Evolutionary conservation across 2,329 filamentous ascomycete species (phyloP), one percentile per base, ranked within the genome.

Genomic region (Xylariaceae sp.): DNA sequence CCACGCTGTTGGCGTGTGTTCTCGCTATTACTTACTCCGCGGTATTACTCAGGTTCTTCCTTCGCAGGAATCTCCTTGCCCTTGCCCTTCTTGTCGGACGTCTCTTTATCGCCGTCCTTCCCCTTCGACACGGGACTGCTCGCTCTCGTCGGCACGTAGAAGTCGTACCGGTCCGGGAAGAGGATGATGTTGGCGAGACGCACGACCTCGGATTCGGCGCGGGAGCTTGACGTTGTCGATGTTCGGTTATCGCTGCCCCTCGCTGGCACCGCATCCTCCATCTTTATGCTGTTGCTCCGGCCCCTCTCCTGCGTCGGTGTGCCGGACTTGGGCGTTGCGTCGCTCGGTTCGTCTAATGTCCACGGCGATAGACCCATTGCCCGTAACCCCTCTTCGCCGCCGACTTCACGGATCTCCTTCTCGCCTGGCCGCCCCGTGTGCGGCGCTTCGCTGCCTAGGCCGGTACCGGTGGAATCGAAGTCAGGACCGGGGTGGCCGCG

Each of bases 341-440:
- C 47, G 10, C 41, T 65, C 22, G 71, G 64, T 47, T 71, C 56
- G 58, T 74, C 67, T 3, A 74, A 61, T 44, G 71, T 74, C 74
- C 79, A 82, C 2, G 76, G 77, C 36, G 74, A 74, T 1, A 84
- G 69, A 0, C 80, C 80, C 80, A 84, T 83, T n/a, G 80, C 79
- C 58, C 76, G 74, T 50, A 83, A 65, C 0, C 71, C 80, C 7
- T 75, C 74, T 2, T 74, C 69, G 1, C 79, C 79, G 10, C 78
- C 79, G 1, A 77, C 72, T 41, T 74, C 72, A 12, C 72, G 73
- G 57, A 82, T 80, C 51, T 80, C 78, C 34, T 72, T 74, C 63
- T 80, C 77, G 18, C 74, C 75, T 1, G 77, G 72, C 0, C 78
- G 71, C 0, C 72, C 72, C 12, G 74, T 71, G 55, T 76, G 74